Conservation (phyloP, 495 filamentous ascomycete species). For the Poronia punctata region DNA sequence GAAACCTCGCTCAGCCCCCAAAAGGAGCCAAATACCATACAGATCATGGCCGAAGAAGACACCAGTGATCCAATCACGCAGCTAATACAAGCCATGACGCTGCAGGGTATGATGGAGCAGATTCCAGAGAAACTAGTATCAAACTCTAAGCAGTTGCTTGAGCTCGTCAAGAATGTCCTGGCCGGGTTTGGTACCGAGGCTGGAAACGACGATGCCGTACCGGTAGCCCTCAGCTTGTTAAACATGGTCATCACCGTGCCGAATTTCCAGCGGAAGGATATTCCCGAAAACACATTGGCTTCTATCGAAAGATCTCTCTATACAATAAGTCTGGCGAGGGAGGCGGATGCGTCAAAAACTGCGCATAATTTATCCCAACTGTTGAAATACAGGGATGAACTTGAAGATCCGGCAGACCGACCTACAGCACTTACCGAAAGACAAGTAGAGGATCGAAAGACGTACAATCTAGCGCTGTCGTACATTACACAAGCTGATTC, state of each 20-base stretch:
- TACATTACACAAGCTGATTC: slow-evolving; percentile 62
- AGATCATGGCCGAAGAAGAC: slow-evolving; percentile 20
- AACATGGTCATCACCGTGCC: slow-evolving; percentile 60
- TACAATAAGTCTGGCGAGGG: slow-evolving; percentile 31
- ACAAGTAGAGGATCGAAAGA: slow-evolving; percentile 59
- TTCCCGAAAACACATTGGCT: slow-evolving; percentile 37
- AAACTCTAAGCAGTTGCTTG: slow-evolving; percentile 29
- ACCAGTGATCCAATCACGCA: slow-evolving; percentile 38
- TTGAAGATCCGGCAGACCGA: slow-evolving; percentile 33
- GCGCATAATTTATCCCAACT: slow-evolving; percentile 52
- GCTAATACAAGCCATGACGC: slow-evolving; percentile 54
- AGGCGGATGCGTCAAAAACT: slow-evolving; percentile 39
- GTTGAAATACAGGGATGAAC: slow-evolving; percentile 46
- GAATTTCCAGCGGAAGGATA: slow-evolving; percentile 47
- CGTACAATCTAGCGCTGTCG: slow-evolving; percentile 60
- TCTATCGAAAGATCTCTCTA: slow-evolving; percentile 46
- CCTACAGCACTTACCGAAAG: slow-evolving; percentile 28
- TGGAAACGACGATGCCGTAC: slow-evolving; percentile 43
- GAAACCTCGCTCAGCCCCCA: slow-evolving; percentile 49
- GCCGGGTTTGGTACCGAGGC: slow-evolving; percentile 44
- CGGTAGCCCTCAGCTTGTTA: slow-evolving; percentile 58
- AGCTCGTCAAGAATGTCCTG: slow-evolving; percentile 57
- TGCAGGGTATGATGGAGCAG: slow-evolving; percentile 59
- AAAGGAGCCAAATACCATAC: slow-evolving; percentile 15
- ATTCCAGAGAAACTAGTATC: slow-evolving; percentile 45